Conservation (phyloP, 306 rosid species). For the Prunus padus region DNA sequence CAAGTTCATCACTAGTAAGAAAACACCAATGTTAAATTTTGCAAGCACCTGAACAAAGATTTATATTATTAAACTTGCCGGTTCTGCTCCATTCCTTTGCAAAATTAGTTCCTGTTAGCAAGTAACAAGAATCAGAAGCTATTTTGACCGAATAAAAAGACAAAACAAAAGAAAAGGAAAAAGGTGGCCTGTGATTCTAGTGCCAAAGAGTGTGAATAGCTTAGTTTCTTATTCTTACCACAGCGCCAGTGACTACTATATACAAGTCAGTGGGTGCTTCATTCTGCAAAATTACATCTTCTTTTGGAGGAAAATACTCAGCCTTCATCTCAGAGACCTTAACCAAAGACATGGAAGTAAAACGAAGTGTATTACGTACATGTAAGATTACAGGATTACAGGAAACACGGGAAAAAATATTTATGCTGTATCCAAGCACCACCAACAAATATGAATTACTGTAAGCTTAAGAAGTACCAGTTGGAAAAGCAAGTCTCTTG, state of each 20-base stretch:
- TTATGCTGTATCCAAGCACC: background rate
- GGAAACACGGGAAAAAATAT: background rate
- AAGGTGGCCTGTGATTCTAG: background rate
- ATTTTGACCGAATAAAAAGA: background rate
- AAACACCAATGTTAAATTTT: background rate
- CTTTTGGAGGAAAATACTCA: constrained; percentile 91
- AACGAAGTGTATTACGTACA: background rate
- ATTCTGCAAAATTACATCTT: constrained; percentile 75
- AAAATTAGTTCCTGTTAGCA: constrained; percentile 56
- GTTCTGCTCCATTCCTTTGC: constrained; percentile 47
- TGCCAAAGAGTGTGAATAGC: background rate
- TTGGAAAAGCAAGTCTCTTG: constrained; percentile 71
- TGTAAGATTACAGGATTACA: constrained; percentile 1
- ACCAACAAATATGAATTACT: background rate
- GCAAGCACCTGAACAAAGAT: background rate
- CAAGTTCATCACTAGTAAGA: constrained; percentile 4
- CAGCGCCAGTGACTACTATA: constrained; percentile 66
- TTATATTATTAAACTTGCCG: constrained; percentile 40
- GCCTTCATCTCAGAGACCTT: constrained; percentile 90
- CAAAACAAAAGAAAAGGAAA: background rate
- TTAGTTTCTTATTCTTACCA: constrained; percentile 43
- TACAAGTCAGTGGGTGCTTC: constrained; percentile 90
- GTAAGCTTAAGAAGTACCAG: constrained; percentile 47
- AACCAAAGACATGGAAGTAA: constrained; percentile 13
- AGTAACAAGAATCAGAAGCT: constrained; percentile 16